phyloP scores from a whole-genome alignment of 352 stramenopile genomes.

The Globisporangium paddicum region DNA sequence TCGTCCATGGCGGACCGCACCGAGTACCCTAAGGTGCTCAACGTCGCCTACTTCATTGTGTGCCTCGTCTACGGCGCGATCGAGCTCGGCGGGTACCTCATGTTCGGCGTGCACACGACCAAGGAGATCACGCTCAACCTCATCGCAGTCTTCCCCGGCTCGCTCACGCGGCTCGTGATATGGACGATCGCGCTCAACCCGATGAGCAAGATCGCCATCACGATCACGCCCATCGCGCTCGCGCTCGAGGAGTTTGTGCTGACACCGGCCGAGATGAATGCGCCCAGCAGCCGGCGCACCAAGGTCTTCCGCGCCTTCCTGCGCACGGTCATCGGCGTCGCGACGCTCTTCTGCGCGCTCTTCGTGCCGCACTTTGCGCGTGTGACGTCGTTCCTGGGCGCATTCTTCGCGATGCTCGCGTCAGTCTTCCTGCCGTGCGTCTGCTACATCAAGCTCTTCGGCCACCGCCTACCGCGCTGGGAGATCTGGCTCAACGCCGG shows the following conservation, averaged over 20 bases:
- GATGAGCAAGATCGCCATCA: conserved; percentile 88
- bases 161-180: conserved; percentile 60
- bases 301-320: conserved; percentile 62
- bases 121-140: conserved; percentile 87
- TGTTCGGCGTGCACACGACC: conserved; percentile 74
- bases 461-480: conserved; percentile 29
- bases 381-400: conserved; percentile 78
- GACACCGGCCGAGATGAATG: conserved; percentile 30
- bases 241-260: conserved; percentile 73
- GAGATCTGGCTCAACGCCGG: conserved; percentile 51
- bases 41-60: conserved; percentile 73
- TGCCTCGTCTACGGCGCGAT: conserved; percentile 71
- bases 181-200: conserved; percentile 85
- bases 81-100: conserved; percentile 74
- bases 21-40: conserved; percentile 61
- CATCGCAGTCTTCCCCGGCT: conserved; percentile 55
- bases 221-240: conserved; percentile 72
- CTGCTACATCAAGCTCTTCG: conserved; percentile 86
- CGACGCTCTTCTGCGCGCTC: conserved; percentile 54
- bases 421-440: conserved; percentile 81
- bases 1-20: conserved; percentile 64
- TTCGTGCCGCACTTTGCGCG: conserved; percentile 83
- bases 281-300: conserved; percentile 20
- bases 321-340: conserved; percentile 49
- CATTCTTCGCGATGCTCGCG: conserved; percentile 84